Conservation (phyloP, 352 stramenopile genomes). For the Phytopythium litorale region DNA sequence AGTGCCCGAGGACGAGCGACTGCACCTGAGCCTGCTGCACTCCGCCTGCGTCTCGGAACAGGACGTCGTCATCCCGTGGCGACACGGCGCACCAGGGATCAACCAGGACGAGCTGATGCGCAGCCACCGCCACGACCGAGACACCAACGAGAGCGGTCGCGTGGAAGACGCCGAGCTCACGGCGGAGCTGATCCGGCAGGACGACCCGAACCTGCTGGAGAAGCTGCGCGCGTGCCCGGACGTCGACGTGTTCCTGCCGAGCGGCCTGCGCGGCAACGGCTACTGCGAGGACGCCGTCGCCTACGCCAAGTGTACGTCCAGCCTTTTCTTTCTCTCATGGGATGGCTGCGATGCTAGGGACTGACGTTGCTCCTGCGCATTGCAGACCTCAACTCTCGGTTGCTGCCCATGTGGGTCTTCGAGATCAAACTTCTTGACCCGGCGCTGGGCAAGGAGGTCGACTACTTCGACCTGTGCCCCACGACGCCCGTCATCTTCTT, state of each 20-base stretch:
- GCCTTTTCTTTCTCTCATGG: neutral
- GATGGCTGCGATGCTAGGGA: constrained; percentile 2
- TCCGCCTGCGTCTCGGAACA: constrained; percentile 25
- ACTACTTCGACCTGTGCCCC: constrained; percentile 55
- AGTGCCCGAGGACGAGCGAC: constrained; percentile 19
- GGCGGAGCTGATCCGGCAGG: constrained; percentile 17
- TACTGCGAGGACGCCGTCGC: constrained; percentile 70
- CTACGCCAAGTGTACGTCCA: constrained; percentile 54
- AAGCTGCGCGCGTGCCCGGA: constrained; percentile 48
- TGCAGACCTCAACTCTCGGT: constrained; percentile 31
- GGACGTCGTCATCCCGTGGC: constrained; percentile 28
- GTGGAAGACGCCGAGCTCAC: constrained; percentile 7
- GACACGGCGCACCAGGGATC: constrained; percentile 12
- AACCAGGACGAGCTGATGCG: neutral
- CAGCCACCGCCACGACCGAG: constrained; percentile 5
- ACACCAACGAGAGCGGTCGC: constrained; percentile 3
- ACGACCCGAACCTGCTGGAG: constrained; percentile 37
- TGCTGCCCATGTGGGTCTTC: constrained; percentile 46
- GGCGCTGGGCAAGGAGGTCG: constrained; percentile 14
- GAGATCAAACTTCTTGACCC: constrained; percentile 30
- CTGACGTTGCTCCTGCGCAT: neutral
- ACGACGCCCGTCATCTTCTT: constrained; percentile 44
- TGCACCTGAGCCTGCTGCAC: constrained; percentile 36
- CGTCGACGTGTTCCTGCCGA: constrained; percentile 58
- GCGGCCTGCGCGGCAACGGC: constrained; percentile 41